These are phyloP conservation scores for Cladophialophora yegresii DNA, from an alignment of 2,329 filamentous ascomycete genomes.

Conservation along the genomic window DNA sequence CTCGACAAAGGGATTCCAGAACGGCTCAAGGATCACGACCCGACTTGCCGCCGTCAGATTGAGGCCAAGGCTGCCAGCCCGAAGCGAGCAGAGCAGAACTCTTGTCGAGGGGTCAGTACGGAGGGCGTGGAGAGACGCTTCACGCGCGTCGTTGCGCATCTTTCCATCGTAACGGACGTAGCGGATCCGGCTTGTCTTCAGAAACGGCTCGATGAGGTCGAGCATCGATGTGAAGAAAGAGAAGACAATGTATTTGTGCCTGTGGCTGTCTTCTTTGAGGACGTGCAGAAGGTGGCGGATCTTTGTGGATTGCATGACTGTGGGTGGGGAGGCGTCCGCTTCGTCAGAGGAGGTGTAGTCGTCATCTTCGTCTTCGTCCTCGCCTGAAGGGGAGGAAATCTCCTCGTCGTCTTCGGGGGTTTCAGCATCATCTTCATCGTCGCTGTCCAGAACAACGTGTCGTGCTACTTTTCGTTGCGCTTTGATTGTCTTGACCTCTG, in stretches of 20 bases:
- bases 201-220: conserved; percentile 89
- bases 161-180: conserved; percentile 91
- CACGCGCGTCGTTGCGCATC: conserved; percentile 91
- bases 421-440: conserved; percentile 70
- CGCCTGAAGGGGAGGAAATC: conserved; percentile 44
- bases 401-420: conserved; percentile 62
- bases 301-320: conserved; percentile 72
- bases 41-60: conserved; percentile 92
- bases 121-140: conserved; percentile 77
- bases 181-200: conserved; percentile 70
- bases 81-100: conserved; percentile 87
- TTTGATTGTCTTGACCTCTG: conserved; percentile 56
- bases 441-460: conserved; percentile 54
- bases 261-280: conserved; percentile 71
- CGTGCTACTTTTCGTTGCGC: conserved; percentile 41
- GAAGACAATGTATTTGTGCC: conserved; percentile 98
- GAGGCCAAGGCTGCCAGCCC: conserved; percentile 87
- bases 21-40: conserved; percentile 93
- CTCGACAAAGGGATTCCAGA: conserved; percentile 99
- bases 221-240: conserved; percentile 99
- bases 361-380: conserved; percentile 35
- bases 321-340: conserved; percentile 48
- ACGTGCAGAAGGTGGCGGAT: conserved; percentile 83
- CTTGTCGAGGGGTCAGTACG: conserved; percentile 73
- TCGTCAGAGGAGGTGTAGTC: conserved; percentile 51